A percentile compares a stretch with the other conserved stretches of the same genome.
These are phyloP conservation scores for Calonectria crousiana DNA, from an alignment of 2,329 filamentous ascomycete species.

Conservation along the genomic window DNA sequence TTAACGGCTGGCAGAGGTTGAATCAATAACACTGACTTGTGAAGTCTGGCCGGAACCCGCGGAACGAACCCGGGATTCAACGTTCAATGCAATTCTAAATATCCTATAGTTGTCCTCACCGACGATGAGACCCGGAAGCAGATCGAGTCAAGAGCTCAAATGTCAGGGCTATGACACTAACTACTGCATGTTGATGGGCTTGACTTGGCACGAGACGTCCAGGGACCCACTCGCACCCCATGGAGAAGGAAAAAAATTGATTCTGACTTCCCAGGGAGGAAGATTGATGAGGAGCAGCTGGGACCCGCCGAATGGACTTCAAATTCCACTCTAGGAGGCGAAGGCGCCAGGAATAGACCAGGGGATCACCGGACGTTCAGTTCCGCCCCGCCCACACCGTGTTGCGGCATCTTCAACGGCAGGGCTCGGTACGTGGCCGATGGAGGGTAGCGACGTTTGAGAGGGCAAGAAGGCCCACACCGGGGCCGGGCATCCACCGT, in stretches of 20 bases:
- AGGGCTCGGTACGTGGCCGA: constrained; percentile 44
- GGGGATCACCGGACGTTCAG: constrained; percentile 34
- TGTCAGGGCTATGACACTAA: constrained; percentile 32
- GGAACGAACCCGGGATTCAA: constrained; percentile 9
- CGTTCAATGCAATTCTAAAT: not conserved
- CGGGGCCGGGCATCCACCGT: constrained; percentile 38
- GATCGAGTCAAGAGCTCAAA: constrained; percentile 31
- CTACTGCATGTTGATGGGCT: constrained; percentile 33
- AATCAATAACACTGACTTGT: not conserved
- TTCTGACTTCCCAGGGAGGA: constrained; percentile 20
- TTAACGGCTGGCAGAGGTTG: not conserved
- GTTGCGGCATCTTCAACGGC: constrained; percentile 25
- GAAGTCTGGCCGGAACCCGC: not conserved
- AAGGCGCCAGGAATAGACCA: constrained; percentile 19
- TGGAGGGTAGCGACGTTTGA: constrained; percentile 34
- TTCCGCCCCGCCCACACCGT: constrained; percentile 39
- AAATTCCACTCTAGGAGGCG: constrained; percentile 14
- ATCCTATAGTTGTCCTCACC: constrained; percentile 15
- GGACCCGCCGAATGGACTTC: constrained; percentile 29
- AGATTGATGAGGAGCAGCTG: constrained; percentile 12
- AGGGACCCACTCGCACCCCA: constrained; percentile 34
- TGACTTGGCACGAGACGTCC: constrained; percentile 37
- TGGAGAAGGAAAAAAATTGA: constrained; percentile 28
- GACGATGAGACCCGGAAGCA: constrained; percentile 25
- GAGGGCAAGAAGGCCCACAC: constrained; percentile 28